phyloP scores from a whole-genome alignment of 1,284 basidiomycete genomes.

The Malassezia pachydermatis region DNA sequence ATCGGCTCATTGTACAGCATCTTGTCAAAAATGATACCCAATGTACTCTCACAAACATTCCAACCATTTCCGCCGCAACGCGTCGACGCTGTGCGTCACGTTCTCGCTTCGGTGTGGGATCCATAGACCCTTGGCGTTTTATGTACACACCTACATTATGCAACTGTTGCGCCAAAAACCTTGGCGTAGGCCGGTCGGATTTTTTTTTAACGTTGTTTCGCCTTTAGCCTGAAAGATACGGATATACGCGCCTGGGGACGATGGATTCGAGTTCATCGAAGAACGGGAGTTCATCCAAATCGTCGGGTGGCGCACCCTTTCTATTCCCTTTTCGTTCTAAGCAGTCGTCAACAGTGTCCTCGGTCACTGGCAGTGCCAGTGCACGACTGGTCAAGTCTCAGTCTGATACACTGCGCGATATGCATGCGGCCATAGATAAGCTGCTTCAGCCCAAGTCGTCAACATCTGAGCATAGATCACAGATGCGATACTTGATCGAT shows the following conservation, averaged over 20 bases:
- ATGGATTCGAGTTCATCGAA: slow-evolving; percentile 7
- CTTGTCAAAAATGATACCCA: neutral
- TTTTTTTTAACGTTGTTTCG: too few species aligned
- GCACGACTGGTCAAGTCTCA: too few species aligned
- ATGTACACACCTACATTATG: too few species aligned
- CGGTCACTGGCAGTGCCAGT: neutral
- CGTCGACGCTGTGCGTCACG: too few species aligned
- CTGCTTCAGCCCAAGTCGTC: slow-evolving; percentile 3
- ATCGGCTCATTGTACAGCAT: neutral
- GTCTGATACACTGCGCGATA: neutral
- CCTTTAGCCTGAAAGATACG: too few species aligned
- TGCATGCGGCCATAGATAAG: slow-evolving; percentile 8
- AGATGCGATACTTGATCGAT: neutral
- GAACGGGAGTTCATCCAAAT: slow-evolving; percentile 4
- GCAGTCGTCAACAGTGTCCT: neutral
- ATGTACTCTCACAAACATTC: neutral
- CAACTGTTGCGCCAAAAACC: too few species aligned
- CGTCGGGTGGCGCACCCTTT: slow-evolving; percentile 15
- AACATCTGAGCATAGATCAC: neutral
- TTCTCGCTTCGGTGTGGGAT: too few species aligned
- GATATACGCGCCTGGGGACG: neutral
- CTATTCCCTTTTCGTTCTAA: slow-evolving; percentile 19
- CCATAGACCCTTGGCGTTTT: too few species aligned
- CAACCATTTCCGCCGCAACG: too few species aligned
- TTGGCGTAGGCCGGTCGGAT: too few species aligned